Base-by-base conservation (phyloP, 768 basidiomycete species). In the Russula sp. region DNA sequence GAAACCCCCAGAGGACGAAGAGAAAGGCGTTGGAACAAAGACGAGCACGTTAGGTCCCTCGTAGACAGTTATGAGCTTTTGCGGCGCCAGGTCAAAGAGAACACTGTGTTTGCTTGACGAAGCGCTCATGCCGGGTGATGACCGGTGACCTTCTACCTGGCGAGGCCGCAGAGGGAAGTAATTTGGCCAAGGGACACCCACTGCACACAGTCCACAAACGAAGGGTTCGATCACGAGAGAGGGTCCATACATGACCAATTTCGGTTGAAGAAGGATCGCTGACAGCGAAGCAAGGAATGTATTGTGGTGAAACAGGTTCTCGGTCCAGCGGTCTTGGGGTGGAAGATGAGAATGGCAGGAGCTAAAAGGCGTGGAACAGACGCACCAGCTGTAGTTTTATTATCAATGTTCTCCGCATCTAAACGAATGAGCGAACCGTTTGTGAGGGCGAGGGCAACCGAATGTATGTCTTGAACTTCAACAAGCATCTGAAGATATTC, bases 181-280 rank as follows among this genome's bases (percentile, higher is more conserved):
- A 74, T 71, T 82, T 86, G 36, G 83, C 83, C 34, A 85, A 82
- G n/a, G 88, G 80, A 71, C 90, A 88, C 50, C 87, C 87, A 60
- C 84, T 79, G 73, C 87, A 84, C 30, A 86, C 80, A 67, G 89
- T 88, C 94, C 94, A 98, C 49, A 90, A 78, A 44, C 93, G 83
- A 48, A 98, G 79, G 38, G 86, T 88, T 60, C 89, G 83, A 77
- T 97, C 93, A 61, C 93, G 81, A 10, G 94, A 94, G 48, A 98
- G 80, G 1, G 93, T 88, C 84, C 92, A 96, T 24, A 88, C 77
- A 69, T 90, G 80, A 38, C 80, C 82, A 62, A 89, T 79, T 71
- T 90, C 89, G 16, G 87, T 88, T 20, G 89, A 89, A 75, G 85
- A 88, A 46, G 88, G 84, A 73, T 87, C 81, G 50, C 85, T 85